Percentiles rank a stretch among this genome's conserved stretches.
Conservation (phyloP, 306 rosid species). For the Cucumis melo region DNA sequence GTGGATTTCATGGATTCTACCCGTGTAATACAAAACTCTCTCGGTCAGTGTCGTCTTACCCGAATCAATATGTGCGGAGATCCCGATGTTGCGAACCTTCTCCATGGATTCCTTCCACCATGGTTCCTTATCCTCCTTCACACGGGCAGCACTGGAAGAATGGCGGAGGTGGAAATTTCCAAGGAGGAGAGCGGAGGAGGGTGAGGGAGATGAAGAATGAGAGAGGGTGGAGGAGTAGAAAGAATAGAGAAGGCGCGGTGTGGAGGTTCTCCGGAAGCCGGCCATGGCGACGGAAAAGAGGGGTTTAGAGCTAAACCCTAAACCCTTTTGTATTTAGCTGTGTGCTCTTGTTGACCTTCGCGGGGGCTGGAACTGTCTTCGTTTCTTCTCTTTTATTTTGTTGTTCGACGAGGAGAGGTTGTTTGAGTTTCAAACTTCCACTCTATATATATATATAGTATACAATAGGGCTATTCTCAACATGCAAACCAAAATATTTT, state of each 20-base stretch:
- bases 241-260: conserved; percentile 32
- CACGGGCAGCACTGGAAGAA: conserved; percentile 49
- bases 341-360: neutral
- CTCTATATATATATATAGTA: too few species aligned
- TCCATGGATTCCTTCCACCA: conserved; percentile 92
- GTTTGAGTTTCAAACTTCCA: too few species aligned
- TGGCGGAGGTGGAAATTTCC: conserved; percentile 48
- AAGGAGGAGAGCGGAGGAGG: conserved; percentile 27
- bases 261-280: conserved; percentile 25
- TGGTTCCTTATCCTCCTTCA: conserved; percentile 58
- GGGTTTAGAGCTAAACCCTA: conserved; percentile 10
- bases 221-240: conserved; percentile 9
- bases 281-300: conserved; percentile 22
- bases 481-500: too few species aligned
- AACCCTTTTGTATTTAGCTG: neutral
- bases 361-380: neutral
- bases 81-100: conserved; percentile 76
- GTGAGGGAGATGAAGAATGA: conserved; percentile 10
- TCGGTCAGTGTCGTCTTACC: conserved; percentile 98
- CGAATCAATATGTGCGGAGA: conserved; percentile 96
- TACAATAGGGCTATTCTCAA: too few species aligned
- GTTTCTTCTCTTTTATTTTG: neutral
- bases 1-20: conserved; percentile 89
- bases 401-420: neutral
- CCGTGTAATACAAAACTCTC: conserved; percentile 70